phyloP scores from a whole-genome alignment of 495 filamentous ascomycete genomes.

The Lichina pygmaea region DNA sequence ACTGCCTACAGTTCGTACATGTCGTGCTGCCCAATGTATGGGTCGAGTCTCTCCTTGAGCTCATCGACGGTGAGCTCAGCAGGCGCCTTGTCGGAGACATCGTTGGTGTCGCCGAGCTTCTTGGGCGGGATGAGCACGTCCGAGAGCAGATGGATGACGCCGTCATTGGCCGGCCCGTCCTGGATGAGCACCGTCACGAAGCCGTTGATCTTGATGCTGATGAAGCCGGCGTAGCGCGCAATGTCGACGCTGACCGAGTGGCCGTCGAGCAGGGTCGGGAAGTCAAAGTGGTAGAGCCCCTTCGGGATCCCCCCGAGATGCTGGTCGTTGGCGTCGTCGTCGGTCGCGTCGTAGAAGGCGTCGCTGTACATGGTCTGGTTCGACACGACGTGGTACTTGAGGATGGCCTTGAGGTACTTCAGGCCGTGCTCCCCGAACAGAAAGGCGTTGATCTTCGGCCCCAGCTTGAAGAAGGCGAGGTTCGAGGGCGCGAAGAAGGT shows the following conservation, averaged over 20 bases:
- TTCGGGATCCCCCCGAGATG: slow-evolving; percentile 11
- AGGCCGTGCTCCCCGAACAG: slow-evolving; percentile 43
- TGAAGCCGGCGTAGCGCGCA: slow-evolving; percentile 27
- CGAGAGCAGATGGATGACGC: slow-evolving; percentile 47
- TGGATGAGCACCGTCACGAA: slow-evolving; percentile 26
- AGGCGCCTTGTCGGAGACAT: slow-evolving; percentile 8
- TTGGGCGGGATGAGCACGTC: slow-evolving; percentile 50
- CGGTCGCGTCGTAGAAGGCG: slow-evolving; percentile 27
- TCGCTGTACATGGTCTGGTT: slow-evolving; percentile 64
- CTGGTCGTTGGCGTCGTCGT: not conserved
- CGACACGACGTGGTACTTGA: slow-evolving; percentile 52
- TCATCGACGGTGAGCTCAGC: slow-evolving; percentile 36
- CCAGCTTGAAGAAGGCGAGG: slow-evolving; percentile 43
- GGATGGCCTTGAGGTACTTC: slow-evolving; percentile 42
- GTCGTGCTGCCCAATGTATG: slow-evolving; percentile 10
- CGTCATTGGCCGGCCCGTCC: slow-evolving; percentile 44
- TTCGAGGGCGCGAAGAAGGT: slow-evolving; percentile 61
- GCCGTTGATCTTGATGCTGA: slow-evolving; percentile 45
- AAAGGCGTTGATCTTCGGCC: slow-evolving; percentile 42
- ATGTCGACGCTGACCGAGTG: slow-evolving; percentile 38
- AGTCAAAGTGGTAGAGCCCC: slow-evolving; percentile 19
- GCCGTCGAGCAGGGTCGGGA: slow-evolving; percentile 36
- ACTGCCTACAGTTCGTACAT: too few relatives aligned
- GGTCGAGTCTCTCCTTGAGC: slow-evolving; percentile 26
- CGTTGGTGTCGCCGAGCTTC: slow-evolving; percentile 14